A percentile compares a stretch with the other conserved stretches of the same genome.
Conservation (phyloP, 129 eudicot genomes). For the Artemisia argyi region DNA sequence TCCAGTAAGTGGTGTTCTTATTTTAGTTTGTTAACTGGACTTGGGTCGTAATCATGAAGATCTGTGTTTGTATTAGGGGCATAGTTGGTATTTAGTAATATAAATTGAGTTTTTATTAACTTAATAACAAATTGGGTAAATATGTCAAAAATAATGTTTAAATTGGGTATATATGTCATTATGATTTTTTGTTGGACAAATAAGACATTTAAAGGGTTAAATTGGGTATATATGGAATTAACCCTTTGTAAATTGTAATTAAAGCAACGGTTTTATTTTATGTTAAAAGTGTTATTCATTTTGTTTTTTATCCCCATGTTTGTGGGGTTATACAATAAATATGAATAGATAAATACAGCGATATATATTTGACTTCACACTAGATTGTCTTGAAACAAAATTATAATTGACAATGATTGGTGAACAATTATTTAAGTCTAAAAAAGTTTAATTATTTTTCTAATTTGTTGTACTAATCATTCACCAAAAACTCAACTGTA, state of each 20-base stretch:
- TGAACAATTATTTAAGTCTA: conserved; percentile 15
- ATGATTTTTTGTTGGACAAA: too few species aligned
- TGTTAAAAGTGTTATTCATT: background rate
- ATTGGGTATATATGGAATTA: too few species aligned
- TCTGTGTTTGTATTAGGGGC: too few species aligned
- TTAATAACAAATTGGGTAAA: too few species aligned
- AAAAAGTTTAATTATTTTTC: conserved; percentile 16
- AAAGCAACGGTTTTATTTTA: background rate
- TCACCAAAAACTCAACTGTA: conserved; percentile 8
- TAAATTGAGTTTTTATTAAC: too few species aligned
- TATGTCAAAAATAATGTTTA: too few species aligned
- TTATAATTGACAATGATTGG: conserved; percentile 24
- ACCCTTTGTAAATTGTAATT: background rate
- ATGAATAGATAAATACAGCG: background rate
- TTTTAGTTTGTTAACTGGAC: too few species aligned
- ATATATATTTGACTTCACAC: conserved; percentile 20
- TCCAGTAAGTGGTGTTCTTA: too few species aligned
- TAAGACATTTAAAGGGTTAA: too few species aligned
- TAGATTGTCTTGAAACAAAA: conserved; percentile 12
- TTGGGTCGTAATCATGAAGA: too few species aligned
- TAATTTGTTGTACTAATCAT: conserved; percentile 17
- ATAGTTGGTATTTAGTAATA: too few species aligned
- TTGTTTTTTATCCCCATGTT: conserved; percentile 21
- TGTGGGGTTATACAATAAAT: conserved; percentile 1
- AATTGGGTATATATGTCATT: too few species aligned